Percentiles rank a stretch among this genome's conserved stretches.
Evolutionary conservation across 345 rosid genomes (phyloP).

Genomic region (Hibiscus tridactylites): DNA sequence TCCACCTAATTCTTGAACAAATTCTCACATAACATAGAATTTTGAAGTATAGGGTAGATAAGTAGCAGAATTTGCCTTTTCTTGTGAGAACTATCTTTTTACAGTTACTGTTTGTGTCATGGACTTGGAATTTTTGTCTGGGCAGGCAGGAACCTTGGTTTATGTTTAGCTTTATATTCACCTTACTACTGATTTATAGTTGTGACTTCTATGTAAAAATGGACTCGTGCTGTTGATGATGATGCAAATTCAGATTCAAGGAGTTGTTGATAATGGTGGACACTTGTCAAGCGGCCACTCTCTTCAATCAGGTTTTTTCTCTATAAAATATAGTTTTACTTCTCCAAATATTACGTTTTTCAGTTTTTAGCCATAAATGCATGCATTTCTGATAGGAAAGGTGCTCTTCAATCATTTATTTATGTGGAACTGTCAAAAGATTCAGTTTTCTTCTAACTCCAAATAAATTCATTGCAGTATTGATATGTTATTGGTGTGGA

Average conservation of each 20-base stretch:
- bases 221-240: constrained; percentile 10
- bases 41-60: neutral
- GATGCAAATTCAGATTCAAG: constrained; percentile 60
- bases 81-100: neutral
- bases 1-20: neutral
- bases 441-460: neutral
- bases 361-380: neutral
- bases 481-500: neutral
- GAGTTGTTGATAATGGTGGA: constrained; percentile 98
- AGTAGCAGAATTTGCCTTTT: neutral
- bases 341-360: neutral
- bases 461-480: neutral
- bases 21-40: neutral
- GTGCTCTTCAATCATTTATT: neutral
- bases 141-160: neutral
- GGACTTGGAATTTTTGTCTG: neutral
- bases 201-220: neutral
- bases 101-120: neutral
- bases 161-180: neutral
- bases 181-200: neutral
- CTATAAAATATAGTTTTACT: neutral
- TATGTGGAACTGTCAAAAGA: neutral
- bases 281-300: constrained; percentile 99
- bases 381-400: neutral
- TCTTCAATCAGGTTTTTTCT: constrained; percentile 73